Base-by-base conservation (phyloP, 208 protist genomes). In the Leishmania guyanensis region DNA sequence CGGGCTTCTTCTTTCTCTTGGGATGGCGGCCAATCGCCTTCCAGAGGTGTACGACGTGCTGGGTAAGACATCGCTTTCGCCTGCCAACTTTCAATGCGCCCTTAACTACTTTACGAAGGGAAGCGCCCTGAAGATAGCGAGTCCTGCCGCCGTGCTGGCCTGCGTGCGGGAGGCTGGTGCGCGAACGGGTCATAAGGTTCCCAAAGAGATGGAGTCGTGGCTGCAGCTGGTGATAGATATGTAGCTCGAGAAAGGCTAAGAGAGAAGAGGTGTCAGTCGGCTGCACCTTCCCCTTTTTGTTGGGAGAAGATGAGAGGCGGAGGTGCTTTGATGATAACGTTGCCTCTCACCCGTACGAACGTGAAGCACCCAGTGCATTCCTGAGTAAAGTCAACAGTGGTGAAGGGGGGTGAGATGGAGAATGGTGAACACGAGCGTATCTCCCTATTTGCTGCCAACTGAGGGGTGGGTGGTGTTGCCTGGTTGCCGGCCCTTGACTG, bases 181-280 rank as follows among this genome's bases (percentile, higher is more conserved):
- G 48, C 77, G 78, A 17, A 70, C 89, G 16, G 81, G 75, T 0
- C 80, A 86, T 43, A 66, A 82, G 39, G 84, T 91, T 12, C 91
- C 93, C 3, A 73, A 74, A 33, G 88, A 91, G 69, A 81, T 96
- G 78, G 78, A 81, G 65, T 78, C 81, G 69, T 96, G 93, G 91
- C 79, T 94, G 62, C 73, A 94, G 77, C 86, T 96, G 16, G 69
- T 74, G 20, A 82, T 53, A 68, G 77, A 85, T 22, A 77, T 82
- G 82, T 82, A 81, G 50, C 65, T 20, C 17, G 20, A 46, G 56
- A 51, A 46, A 43, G 22, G 5, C 46, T 6, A 69, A 62, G 9
- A 64, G 36, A 22, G 33, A 53, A 66, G 20, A 26, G 1, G 46
- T 29, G 3, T 48, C 48, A 51, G 46, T 54, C 26, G 26, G 26